Evolutionary conservation across 179 eudicot species (phyloP).

Genomic region (Silene vulgaris): DNA sequence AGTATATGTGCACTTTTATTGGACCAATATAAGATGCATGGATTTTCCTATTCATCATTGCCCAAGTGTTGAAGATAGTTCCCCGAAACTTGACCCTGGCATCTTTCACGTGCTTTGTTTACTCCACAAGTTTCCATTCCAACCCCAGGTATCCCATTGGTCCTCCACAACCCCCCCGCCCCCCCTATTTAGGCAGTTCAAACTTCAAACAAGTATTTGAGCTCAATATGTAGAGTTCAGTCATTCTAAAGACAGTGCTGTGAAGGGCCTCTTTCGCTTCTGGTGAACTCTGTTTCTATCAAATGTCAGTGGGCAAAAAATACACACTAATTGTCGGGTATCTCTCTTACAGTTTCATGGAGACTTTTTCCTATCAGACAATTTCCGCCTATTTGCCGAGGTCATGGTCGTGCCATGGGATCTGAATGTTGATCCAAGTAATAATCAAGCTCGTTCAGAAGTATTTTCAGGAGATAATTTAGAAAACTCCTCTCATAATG

Average conservation of each 20-base stretch:
- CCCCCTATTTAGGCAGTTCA: neutral
- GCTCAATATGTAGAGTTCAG: neutral
- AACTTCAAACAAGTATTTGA: constrained; percentile 11
- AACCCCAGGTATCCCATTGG: constrained; percentile 49
- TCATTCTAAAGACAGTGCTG: neutral
- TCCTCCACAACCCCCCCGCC: neutral
- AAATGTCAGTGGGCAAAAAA: neutral
- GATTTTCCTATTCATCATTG: constrained; percentile 23
- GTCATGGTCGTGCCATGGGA: constrained; percentile 69
- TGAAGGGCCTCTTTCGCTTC: neutral
- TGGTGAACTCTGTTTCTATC: constrained; percentile 3
- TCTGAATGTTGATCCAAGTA: constrained; percentile 38
- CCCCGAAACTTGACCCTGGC: constrained; percentile 51
- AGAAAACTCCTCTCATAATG: constrained; percentile 26
- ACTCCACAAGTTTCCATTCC: constrained; percentile 63
- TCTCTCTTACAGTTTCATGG: constrained; percentile 46
- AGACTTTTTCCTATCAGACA: constrained; percentile 36
- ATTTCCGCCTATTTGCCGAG: constrained; percentile 61
- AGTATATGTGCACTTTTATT: constrained; percentile 42
- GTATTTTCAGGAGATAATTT: constrained; percentile 20
- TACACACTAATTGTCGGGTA: constrained; percentile 5
- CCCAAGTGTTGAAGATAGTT: constrained; percentile 20
- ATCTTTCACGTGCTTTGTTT: constrained; percentile 59
- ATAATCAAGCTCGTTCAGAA: constrained; percentile 21
- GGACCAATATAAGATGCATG: constrained; percentile 35